These are phyloP conservation scores for Dioszegia hungarica DNA, from an alignment of 768 basidiomycete genomes.

Conservation along the genomic window DNA sequence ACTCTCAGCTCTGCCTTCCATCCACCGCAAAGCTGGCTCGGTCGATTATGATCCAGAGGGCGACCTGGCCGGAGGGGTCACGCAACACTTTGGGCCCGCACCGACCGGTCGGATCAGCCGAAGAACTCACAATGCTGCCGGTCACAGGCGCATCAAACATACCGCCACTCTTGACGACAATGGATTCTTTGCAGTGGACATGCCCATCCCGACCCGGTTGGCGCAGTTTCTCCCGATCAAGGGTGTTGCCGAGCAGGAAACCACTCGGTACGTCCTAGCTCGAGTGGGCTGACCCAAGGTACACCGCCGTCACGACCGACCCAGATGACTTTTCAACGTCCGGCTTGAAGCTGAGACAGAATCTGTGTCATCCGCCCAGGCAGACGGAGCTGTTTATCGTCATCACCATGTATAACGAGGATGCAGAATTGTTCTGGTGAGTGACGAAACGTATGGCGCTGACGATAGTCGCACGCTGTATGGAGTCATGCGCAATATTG, in stretches of 20 bases:
- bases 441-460: no score
- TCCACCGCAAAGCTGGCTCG: not conserved
- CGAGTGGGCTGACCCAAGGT: conserved; percentile 71
- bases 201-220: conserved; percentile 43
- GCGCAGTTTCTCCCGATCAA: conserved; percentile 46
- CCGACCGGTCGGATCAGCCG: conserved; percentile 40
- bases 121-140: conserved; percentile 33
- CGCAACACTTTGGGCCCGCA: conserved; percentile 47
- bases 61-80: conserved; percentile 9
- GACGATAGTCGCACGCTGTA: conserved; percentile 90
- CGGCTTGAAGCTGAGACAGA: conserved; percentile 79
- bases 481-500: conserved; percentile 90
- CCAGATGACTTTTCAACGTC: conserved; percentile 83
- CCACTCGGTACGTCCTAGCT: conserved; percentile 21
- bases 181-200: conserved; percentile 44
- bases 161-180: conserved; percentile 40
- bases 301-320: conserved; percentile 89
- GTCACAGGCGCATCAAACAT: conserved; percentile 39
- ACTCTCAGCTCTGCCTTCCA: not conserved
- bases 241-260: conserved; percentile 41
- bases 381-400: conserved; percentile 88
- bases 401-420: conserved; percentile 97
- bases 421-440: conserved; percentile 75
- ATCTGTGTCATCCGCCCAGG: conserved; percentile 59
- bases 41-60: not conserved